Evolutionary conservation across 2,329 filamentous ascomycete genomes (phyloP).

Genomic region (Didymella glomerata): DNA sequence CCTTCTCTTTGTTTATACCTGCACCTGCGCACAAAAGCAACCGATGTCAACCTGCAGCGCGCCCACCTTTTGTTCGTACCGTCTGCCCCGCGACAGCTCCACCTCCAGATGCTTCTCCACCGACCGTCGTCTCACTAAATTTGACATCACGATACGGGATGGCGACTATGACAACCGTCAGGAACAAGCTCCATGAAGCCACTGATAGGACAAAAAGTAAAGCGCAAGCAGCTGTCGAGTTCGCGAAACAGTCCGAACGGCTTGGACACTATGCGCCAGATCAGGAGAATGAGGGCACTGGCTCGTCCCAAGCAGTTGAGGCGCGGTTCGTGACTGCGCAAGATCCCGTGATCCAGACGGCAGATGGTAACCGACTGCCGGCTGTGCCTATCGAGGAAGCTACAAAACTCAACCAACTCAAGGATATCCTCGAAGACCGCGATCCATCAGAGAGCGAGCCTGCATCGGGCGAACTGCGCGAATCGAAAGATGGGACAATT

Average conservation of each 20-base stretch:
- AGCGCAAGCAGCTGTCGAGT: conserved; percentile 61
- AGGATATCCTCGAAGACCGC: conserved; percentile 59
- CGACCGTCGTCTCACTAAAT: conserved; percentile 29
- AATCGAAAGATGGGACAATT: conserved; percentile 55
- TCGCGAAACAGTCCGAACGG: conserved; percentile 65
- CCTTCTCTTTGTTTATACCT: conserved; percentile 16
- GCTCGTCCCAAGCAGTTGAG: conserved; percentile 65
- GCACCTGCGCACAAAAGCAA: not conserved
- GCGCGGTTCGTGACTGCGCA: conserved; percentile 71
- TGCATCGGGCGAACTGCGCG: conserved; percentile 41
- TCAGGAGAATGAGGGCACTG: conserved; percentile 54
- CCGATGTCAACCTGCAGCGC: conserved; percentile 3
- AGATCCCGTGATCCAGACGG: conserved; percentile 75
- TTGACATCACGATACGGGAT: conserved; percentile 29
- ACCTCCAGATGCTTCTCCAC: conserved; percentile 33
- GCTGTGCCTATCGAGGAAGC: conserved; percentile 75
- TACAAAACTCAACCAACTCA: conserved; percentile 71
- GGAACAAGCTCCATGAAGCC: conserved; percentile 31
- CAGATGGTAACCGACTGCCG: conserved; percentile 71
- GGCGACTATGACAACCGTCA: conserved; percentile 33
- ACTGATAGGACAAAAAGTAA: conserved; percentile 39
- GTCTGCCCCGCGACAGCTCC: conserved; percentile 16
- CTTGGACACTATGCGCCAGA: conserved; percentile 53
- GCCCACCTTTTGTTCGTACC: conserved; percentile 5
- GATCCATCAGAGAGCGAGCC: conserved; percentile 44